Evolutionary conservation across 257 asterid genomes (phyloP).

Genomic region (Solanum gandarillasii): DNA sequence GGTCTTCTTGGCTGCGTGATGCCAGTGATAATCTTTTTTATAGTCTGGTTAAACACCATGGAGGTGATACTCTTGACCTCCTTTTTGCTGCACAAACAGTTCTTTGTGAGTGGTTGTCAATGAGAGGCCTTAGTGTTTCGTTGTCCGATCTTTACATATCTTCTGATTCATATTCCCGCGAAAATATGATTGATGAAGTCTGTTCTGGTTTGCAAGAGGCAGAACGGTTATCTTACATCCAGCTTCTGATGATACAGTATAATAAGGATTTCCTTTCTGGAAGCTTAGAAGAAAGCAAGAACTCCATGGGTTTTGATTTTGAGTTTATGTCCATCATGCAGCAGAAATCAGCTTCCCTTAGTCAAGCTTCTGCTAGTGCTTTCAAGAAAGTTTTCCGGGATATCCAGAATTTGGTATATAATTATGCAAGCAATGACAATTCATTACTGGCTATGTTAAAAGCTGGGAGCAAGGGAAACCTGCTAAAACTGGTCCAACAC

Average conservation of each 20-base stretch:
- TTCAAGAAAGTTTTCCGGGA: constrained; percentile 54
- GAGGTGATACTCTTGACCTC: constrained; percentile 36
- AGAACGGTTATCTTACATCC: constrained; percentile 39
- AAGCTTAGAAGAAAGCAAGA: constrained; percentile 30
- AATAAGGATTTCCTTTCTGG: constrained; percentile 45
- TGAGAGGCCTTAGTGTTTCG: constrained; percentile 80
- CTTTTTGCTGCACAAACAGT: constrained; percentile 58
- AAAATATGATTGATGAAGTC: constrained; percentile 58
- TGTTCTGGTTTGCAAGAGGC: constrained; percentile 75
- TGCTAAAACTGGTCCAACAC: constrained; percentile 78
- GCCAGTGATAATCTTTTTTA: constrained; percentile 42
- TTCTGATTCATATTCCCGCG: constrained; percentile 40
- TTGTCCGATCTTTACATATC: constrained; percentile 71
- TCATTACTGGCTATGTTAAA: constrained; percentile 69
- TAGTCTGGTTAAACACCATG: constrained; percentile 38
- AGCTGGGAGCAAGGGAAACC: constrained; percentile 96
- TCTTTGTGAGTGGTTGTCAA: constrained; percentile 79
- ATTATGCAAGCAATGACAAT: constrained; percentile 39
- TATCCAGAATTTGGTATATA: constrained; percentile 62
- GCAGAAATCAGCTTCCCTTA: constrained; percentile 45
- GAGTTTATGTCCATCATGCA: constrained; percentile 27
- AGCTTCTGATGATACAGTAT: constrained; percentile 42
- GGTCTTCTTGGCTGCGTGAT: constrained; percentile 76
- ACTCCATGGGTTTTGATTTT: constrained; percentile 16
- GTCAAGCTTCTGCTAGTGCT: constrained; percentile 66